Evolutionary conservation across 257 asterid species (phyloP), one percentile per base, ranked within the genome.

Genomic region (Fraxinus quadrangulata): DNA sequence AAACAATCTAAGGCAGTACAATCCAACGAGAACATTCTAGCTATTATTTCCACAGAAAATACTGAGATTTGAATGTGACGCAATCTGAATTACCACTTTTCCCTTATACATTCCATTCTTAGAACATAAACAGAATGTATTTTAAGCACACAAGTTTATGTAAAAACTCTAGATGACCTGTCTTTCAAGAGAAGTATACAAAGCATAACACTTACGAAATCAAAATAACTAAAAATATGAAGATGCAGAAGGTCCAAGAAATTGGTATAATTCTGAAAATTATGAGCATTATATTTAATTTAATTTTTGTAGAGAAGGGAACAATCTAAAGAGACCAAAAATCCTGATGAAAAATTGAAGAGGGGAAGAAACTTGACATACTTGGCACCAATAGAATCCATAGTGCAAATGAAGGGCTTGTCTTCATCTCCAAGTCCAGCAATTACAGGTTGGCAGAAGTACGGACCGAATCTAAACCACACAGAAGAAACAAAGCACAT

Each of bases 331-430:
- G 49, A 42, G 49, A 12, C 5, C 49, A 36, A 26, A 14, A 42
- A 39, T 10, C 19, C 3, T 37, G 19, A 65, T 54, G 40, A 56
- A 69, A 76, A 65, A 56, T 65, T 49, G 63, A 77, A 78, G 23
- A 75, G 61, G 40, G 6, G 31, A 13, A 77, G 79, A 67, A 70
- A 72, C 67, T 56, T 40, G 74, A 83, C 90, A 4, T 90, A 95
- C 98, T 93, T 95, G 39, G 98, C 99, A 75, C 98, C 97, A 71
- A 95, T 95, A 24, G 97, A 89, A 78, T 92, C 99, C 99, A 95
- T 95, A 56, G 99, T 95, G 90, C 98, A 95, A 78, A 95, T 95
- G 87, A 95, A 95, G 74, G 99, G 98, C 71, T 93, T 95, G 88
- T 89, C 94, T 1, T 83, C 98, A 10, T 88, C 96, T 26, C 98